phyloP scores from a whole-genome alignment of 2,329 filamentous ascomycete genomes.

The Exserohilum turcica region DNA sequence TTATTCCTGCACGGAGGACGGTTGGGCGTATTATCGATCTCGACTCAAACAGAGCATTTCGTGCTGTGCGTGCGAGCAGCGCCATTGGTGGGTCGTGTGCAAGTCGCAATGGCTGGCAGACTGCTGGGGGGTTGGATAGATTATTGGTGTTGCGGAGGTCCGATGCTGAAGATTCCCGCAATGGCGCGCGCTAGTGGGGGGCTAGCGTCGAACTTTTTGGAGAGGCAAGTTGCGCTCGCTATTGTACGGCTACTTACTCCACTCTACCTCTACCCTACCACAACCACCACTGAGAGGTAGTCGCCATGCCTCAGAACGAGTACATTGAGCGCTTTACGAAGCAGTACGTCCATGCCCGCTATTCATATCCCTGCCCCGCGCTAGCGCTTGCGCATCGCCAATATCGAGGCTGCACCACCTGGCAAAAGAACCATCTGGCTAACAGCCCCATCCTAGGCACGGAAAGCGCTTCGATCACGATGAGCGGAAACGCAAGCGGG shows the following conservation, averaged over 20 bases:
- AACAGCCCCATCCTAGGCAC: conserved; percentile 31
- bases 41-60: conserved; percentile 68
- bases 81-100: conserved; percentile 29
- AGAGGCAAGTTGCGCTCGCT: conserved; percentile 27
- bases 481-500: conserved; percentile 84
- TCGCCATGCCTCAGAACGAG: conserved; percentile 76
- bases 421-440: conserved; percentile 10
- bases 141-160: conserved; percentile 21
- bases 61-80: conserved; percentile 59
- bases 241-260: conserved; percentile 12
- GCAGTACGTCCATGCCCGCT: conserved; percentile 50
- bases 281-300: conserved; percentile 9
- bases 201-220: conserved; percentile 28
- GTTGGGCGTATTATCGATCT: conserved; percentile 57
- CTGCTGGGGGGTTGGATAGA: conserved; percentile 11
- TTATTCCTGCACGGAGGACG: conserved; percentile 56
- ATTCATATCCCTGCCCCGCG: not conserved
- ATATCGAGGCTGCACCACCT: not conserved
- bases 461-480: conserved; percentile 73
- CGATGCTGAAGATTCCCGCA: conserved; percentile 21
- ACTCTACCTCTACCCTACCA: conserved; percentile 12
- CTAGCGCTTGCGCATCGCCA: conserved; percentile 2
- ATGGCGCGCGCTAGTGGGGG: conserved; percentile 22
- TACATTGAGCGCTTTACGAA: conserved; percentile 77
- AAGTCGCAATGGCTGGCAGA: conserved; percentile 22